Evolutionary conservation across 1,284 basidiomycete species (phyloP), one percentile per base, ranked within the genome.

Genomic region (Fomitiporia mediterranea): DNA sequence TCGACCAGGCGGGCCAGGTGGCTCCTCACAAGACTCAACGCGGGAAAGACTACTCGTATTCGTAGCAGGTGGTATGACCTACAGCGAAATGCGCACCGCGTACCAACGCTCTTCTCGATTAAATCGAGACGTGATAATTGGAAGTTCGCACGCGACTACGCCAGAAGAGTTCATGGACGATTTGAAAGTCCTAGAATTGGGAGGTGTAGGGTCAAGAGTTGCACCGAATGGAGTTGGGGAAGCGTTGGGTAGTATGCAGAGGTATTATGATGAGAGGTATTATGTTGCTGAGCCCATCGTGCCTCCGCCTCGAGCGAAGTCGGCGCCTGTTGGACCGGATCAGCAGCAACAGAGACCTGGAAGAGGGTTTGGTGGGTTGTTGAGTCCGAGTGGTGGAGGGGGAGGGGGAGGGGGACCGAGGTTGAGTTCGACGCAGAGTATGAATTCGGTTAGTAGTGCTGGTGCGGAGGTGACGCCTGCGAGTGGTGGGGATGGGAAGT

Each of bases 21-120:
- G 28, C 17, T 7, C 53, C 6, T 34, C 46, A 8, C 11, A 28
- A 11, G 35, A 40, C 2, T 85, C 89, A 55, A 83, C 78, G 52
- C 82, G 86, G 57, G 89, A 94, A 68, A 78, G 96, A n/a, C 68
- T 97, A 21, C 75, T 99, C 51, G 80, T 98, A 39, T 99, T 98
- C 69, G 78, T 98, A 11, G 92, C 92, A 9, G 97, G 97, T 30
- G 97, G 97, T 1, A 89, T 97, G 82, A 97, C 96, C 1, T 97
- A 95, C 69, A 94, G 92, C 0, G 97, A 99, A 72, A 88, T 97
- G 70, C 77, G 96, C 56, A 86, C 93, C 67, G 87, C 83, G 32
- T 99, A 98, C 68, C 77, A 88, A 51, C 74, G 96, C 6, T 89
- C 91, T 3, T 77, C 78, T 50, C 68, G 81, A 5, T 70, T 93